Evolutionary conservation across 768 basidiomycete genomes (phyloP).

Genomic region (Atractiella rhizophila): DNA sequence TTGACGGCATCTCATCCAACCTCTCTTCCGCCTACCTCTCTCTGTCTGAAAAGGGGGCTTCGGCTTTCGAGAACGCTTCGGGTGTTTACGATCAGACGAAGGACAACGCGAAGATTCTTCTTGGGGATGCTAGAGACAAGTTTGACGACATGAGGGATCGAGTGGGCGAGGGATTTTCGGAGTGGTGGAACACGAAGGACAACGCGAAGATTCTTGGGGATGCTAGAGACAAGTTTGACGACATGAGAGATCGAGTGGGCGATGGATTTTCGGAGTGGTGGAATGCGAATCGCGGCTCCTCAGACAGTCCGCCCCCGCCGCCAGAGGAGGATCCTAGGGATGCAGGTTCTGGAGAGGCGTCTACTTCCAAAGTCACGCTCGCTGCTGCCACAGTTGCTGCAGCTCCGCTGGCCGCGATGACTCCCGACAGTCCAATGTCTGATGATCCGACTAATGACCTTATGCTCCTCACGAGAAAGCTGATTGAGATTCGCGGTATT

Average conservation of each 20-base stretch:
- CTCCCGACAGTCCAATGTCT: slow-evolving; percentile 1
- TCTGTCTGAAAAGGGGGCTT: slow-evolving; percentile 23
- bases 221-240: slow-evolving; percentile 5
- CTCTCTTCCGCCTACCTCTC: slow-evolving; percentile 32
- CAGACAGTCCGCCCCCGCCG: neutral
- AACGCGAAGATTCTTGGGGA: slow-evolving; percentile 20
- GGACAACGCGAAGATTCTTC: neutral
- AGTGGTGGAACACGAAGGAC: slow-evolving; percentile 26
- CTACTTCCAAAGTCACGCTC: neutral
- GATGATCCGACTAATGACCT: slow-evolving; percentile 44
- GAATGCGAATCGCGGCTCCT: neutral
- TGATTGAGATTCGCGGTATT: slow-evolving; percentile 87
- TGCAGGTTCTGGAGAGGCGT: slow-evolving; percentile 14
- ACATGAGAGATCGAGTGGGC: slow-evolving; percentile 10
- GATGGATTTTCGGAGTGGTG: slow-evolving; percentile 12
- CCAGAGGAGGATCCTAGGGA: slow-evolving; percentile 5
- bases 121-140: neutral
- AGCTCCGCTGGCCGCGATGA: neutral
- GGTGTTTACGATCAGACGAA: slow-evolving; percentile 7
- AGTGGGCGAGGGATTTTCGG: slow-evolving; percentile 6
- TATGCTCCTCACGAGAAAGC: slow-evolving; percentile 74
- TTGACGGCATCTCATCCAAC: neutral
- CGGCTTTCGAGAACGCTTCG: slow-evolving; percentile 14
- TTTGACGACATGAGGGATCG: slow-evolving; percentile 11
- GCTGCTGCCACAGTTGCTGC: slow-evolving; percentile 6